Conservation (phyloP, 2,329 filamentous ascomycete species). For the Neonectria neomacrospora region DNA sequence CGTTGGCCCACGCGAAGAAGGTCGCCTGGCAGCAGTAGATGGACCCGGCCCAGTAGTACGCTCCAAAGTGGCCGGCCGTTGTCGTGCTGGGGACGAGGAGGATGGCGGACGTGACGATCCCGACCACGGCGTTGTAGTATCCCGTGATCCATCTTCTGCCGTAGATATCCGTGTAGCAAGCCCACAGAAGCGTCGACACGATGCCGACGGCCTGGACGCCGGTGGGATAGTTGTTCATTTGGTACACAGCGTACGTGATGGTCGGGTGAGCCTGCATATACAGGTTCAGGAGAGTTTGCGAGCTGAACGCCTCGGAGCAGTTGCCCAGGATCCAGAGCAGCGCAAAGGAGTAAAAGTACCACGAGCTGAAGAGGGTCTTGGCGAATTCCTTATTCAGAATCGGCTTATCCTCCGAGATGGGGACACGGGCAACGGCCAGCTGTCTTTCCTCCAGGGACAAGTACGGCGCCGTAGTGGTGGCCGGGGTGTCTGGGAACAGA, state of each 20-base stretch:
- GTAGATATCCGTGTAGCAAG: constrained; percentile 43
- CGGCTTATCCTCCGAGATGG: constrained; percentile 12
- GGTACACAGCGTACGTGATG: constrained; percentile 18
- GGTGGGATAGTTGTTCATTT: constrained; percentile 29
- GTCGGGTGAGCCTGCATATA: constrained; percentile 23
- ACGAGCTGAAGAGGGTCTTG: constrained; percentile 34
- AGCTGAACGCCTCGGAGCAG: constrained; percentile 50
- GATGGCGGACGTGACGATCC: constrained; percentile 18
- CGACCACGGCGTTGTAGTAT: constrained; percentile 25
- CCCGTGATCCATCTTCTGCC: constrained; percentile 37
- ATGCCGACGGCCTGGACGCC: constrained; percentile 26
- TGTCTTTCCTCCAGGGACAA: constrained; percentile 44
- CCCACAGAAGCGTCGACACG: constrained; percentile 24
- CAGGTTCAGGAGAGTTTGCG: constrained; percentile 33
- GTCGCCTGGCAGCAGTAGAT: constrained; percentile 30
- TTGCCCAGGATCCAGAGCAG: constrained; percentile 50
- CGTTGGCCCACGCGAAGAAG: constrained; percentile 65
- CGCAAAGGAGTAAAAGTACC: constrained; percentile 44
- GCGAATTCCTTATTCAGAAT: constrained; percentile 27
- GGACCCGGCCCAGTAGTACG: constrained; percentile 27
- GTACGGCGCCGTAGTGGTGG: constrained; percentile 49
- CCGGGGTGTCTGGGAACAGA: constrained; percentile 61
- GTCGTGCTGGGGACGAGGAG: constrained; percentile 27
- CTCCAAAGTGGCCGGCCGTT: constrained; percentile 58
- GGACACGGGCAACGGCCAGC: constrained; percentile 19